Base-by-base conservation (phyloP, 2,329 filamentous ascomycete genomes). In the Monosporascus sp. region DNA sequence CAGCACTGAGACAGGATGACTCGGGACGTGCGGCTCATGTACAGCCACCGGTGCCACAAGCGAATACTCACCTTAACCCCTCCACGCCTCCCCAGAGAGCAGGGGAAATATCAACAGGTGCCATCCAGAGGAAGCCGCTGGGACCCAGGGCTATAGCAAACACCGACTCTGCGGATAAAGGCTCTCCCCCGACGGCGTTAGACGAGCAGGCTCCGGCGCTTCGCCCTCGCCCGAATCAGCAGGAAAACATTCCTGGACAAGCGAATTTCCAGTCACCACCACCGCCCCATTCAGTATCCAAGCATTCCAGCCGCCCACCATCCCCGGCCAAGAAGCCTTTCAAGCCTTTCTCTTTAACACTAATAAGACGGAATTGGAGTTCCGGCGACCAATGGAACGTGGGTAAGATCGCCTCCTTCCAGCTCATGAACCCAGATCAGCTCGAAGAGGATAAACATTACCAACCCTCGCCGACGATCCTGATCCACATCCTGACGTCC, bases 321-420 rank as follows among this genome's bases (percentile, higher is more conserved):
- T 22, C 50, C 46, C 22, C 15, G 38, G 15, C 48, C 52, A 71
- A 50, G 63, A 65, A 62, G 22, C 60, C 67, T 6, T 67, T 72
- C 47, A 67, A 70, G 0, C 75, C 79, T 0, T 83, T 82, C 57
- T 77, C 75, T 2, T 70, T 84, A 15, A 85, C 83, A 0, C 68
- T 92, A 15, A 90, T 91, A 61, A 84, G 88, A n/a, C 81, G 88
- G 58, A 85, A 91, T 65, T 86, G 86, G 1, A 75, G 79, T 22
- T 82, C 84, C 8, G 83, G 83, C 7, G 77, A 76, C 51, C 88
- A 91, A 67, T 90, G 87, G 87, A 91, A 91, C 63, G 79, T 91
- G 14, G 88, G 84, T 22, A 83, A 77, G 51, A 78, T 90, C 48
- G 78, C 77, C 2, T 82, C 79, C 0, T 76, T 76, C 54, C 77